phyloP scores from a whole-genome alignment of 2,329 filamentous ascomycete species.

The Aspergillus jensenii region DNA sequence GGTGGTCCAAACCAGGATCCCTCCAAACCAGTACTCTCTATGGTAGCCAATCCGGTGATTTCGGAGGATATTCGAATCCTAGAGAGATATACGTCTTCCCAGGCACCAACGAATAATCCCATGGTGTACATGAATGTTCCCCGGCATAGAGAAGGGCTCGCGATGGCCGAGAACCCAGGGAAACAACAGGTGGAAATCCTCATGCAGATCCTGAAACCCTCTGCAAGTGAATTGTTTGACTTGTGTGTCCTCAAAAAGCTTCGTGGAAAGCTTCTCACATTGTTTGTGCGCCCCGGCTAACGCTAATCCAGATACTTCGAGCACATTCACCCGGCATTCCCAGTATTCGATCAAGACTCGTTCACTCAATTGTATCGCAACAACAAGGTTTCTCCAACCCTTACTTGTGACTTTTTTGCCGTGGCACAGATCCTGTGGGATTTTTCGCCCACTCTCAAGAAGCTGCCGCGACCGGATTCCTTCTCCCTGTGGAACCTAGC shows the following conservation, averaged over 20 bases:
- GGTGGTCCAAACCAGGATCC: slow-evolving; percentile 5
- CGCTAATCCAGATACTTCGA: slow-evolving; percentile 44
- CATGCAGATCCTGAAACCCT: slow-evolving; percentile 40
- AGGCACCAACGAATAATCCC: slow-evolving; percentile 1
- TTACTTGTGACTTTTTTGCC: slow-evolving; percentile 53
- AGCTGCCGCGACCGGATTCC: slow-evolving; percentile 43
- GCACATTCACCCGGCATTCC: slow-evolving; percentile 52
- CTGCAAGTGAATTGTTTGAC: slow-evolving; percentile 42
- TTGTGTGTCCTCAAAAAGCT: slow-evolving; percentile 26
- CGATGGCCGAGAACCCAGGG: slow-evolving; percentile 14
- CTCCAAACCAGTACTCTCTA: slow-evolving; percentile 5
- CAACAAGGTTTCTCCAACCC: slow-evolving; percentile 47
- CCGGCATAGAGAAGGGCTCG: slow-evolving; percentile 11
- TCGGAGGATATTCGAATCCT: slow-evolving; percentile 15
- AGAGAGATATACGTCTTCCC: slow-evolving; percentile 17
- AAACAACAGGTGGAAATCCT: slow-evolving; percentile 45
- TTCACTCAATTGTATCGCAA: slow-evolving; percentile 45
- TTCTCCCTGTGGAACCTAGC: slow-evolving; percentile 59
- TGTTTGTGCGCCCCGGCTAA: neutral
- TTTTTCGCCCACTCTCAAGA: slow-evolving; percentile 11
- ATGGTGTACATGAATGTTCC: slow-evolving; percentile 8
- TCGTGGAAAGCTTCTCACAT: neutral
- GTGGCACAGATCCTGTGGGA: slow-evolving; percentile 53
- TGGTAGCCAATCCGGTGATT: slow-evolving; percentile 14
- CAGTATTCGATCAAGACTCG: slow-evolving; percentile 48